These are phyloP conservation scores for Clarireedia monteithiana DNA, from an alignment of 2,329 filamentous ascomycete genomes.

Conservation along the genomic window DNA sequence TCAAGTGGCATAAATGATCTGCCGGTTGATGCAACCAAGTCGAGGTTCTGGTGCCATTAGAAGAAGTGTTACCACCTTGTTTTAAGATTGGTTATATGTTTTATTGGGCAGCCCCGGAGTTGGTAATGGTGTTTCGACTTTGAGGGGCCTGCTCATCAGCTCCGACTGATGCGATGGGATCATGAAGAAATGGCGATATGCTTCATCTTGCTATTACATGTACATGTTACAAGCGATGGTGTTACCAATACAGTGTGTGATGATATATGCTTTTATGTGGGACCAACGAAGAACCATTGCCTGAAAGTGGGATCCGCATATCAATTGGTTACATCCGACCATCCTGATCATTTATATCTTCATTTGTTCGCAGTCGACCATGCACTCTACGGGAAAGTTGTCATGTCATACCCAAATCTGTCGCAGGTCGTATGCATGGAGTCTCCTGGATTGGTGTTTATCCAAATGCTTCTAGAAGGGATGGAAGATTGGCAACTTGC, in stretches of 20 bases:
- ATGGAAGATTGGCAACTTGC: neutral
- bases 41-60: neutral
- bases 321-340: neutral
- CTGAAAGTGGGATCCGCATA: neutral
- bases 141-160: too few species aligned
- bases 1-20: constrained; percentile 3
- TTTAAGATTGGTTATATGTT: too few species aligned
- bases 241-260: neutral
- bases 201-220: too few species aligned
- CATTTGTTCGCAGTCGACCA: neutral
- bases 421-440: too few species aligned
- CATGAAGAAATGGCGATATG: too few species aligned
- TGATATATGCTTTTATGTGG: constrained; percentile 1
- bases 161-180: too few species aligned
- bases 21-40: neutral
- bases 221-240: too few species aligned
- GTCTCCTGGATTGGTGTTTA: neutral
- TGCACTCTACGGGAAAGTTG: too few species aligned
- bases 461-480: constrained; percentile 6
- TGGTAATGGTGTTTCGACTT: too few species aligned
- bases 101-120: neutral
- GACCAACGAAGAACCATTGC: neutral
- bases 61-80: too few species aligned
- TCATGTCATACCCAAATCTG: too few species aligned
- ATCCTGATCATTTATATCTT: constrained; percentile 5